A percentile compares a stretch with the other conserved stretches of the same genome.
Evolutionary conservation across 805 yeast species (phyloP).

Genomic region (Cyberlindnera nakhonratchasimensis): DNA sequence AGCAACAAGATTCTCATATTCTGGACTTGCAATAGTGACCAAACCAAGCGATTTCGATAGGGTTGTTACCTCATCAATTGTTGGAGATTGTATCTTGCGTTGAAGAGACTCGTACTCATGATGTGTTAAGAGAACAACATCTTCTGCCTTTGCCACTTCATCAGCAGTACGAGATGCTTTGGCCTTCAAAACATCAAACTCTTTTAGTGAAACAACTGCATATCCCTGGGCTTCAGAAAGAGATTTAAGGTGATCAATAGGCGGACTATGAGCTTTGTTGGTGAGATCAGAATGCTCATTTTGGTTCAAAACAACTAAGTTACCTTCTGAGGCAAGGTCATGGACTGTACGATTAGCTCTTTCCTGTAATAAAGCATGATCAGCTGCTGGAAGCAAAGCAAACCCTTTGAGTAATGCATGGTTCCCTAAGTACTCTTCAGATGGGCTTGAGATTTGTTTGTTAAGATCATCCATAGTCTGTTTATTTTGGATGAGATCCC

Average conservation of each 20-base stretch:
- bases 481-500: constrained; percentile 1
- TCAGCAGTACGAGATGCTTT: constrained; percentile 20
- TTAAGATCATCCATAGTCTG: constrained; percentile 6
- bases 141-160: constrained; percentile 17
- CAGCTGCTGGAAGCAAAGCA: constrained; percentile 25
- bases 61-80: constrained; percentile 14
- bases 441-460: constrained; percentile 30
- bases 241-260: constrained; percentile 23
- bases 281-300: constrained; percentile 14
- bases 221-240: constrained; percentile 12
- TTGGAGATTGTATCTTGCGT: constrained; percentile 20
- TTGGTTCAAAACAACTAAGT: constrained; percentile 12
- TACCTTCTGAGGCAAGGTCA: constrained; percentile 24
- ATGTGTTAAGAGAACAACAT: constrained; percentile 6
- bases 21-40: constrained; percentile 8
- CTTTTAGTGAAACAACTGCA: constrained; percentile 23
- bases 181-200: constrained; percentile 10
- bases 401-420: constrained; percentile 30
- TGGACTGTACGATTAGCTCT: constrained; percentile 17
- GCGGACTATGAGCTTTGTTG: constrained; percentile 23
- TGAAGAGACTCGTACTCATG: constrained; percentile 11
- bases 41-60: constrained; percentile 7
- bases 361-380: constrained; percentile 22
- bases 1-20: constrained; percentile 19
- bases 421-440: constrained; percentile 28